phyloP scores from a whole-genome alignment of 768 basidiomycete species.

The Cytidiella melzeri region DNA sequence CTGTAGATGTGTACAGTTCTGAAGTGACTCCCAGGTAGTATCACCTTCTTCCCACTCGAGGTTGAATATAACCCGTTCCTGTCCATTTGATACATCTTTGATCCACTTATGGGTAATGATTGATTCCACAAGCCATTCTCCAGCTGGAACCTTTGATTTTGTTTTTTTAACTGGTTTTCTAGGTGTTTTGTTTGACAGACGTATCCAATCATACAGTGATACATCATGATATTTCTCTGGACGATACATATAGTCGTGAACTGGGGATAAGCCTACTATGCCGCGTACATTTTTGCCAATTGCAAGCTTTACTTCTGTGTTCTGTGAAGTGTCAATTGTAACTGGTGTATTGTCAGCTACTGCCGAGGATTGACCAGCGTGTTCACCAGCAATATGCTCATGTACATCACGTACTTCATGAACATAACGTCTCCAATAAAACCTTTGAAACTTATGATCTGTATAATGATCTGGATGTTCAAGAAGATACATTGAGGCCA shows the following conservation, averaged over 20 bases:
- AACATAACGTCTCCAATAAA: slow-evolving; percentile 8
- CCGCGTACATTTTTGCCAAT: neutral
- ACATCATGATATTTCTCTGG: slow-evolving; percentile 10
- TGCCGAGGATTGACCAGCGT: neutral
- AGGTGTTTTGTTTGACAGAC: slow-evolving; percentile 3
- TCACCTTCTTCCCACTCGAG: neutral
- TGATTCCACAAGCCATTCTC: neutral
- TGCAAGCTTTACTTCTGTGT: neutral
- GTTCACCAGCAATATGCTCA: too few relatives aligned
- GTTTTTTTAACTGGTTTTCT: neutral
- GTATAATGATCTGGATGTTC: slow-evolving; percentile 11
- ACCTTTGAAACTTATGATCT: slow-evolving; percentile 3
- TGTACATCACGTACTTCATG: neutral
- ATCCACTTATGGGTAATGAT: slow-evolving; percentile 2
- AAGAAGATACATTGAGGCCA: slow-evolving; percentile 1
- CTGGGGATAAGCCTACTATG: neutral
- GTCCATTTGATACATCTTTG: slow-evolving; percentile 9
- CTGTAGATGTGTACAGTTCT: neutral
- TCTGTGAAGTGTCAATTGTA: neutral
- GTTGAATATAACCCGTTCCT: neutral
- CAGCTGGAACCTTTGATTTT: neutral
- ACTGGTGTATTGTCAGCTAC: neutral
- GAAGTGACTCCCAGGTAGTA: neutral
- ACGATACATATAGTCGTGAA: slow-evolving; percentile 14
- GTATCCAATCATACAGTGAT: slow-evolving; percentile 20